Conservation (phyloP, 2,329 filamentous ascomycete species). For the Claviceps purpurea region DNA sequence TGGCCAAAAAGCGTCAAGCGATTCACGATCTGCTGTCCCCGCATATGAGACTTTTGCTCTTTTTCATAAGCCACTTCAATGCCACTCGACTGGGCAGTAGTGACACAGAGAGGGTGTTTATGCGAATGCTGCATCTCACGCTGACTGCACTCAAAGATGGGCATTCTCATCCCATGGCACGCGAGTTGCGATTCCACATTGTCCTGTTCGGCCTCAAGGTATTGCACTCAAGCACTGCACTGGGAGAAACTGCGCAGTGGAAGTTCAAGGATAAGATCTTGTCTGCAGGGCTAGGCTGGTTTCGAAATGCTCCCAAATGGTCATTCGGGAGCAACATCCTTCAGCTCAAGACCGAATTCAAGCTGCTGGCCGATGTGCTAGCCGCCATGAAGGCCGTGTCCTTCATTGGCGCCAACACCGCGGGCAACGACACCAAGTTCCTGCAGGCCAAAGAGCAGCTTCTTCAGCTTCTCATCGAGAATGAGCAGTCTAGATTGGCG, state of each 20-base stretch:
- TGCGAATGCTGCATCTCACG: conserved; percentile 67
- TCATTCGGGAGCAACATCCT: conserved; percentile 90
- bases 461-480: conserved; percentile 66
- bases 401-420: conserved; percentile 39
- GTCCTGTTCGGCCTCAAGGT: conserved; percentile 72
- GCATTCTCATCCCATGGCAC: conserved; percentile 68
- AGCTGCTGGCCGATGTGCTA: conserved; percentile 64
- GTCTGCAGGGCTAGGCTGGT: conserved; percentile 81
- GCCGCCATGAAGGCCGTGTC: conserved; percentile 50
- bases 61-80: conserved; percentile 89
- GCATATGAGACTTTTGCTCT: conserved; percentile 74
- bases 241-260: conserved; percentile 54
- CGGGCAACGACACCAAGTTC: conserved; percentile 46
- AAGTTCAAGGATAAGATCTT: conserved; percentile 80
- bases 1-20: conserved; percentile 63
- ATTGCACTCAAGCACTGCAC: conserved; percentile 56
- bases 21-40: conserved; percentile 77
- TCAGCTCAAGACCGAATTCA: conserved; percentile 85
- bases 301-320: conserved; percentile 71
- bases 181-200: conserved; percentile 85
- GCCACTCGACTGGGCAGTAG: conserved; percentile 75
- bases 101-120: conserved; percentile 69
- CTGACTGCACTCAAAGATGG: conserved; percentile 59
- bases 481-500: conserved; percentile 67
- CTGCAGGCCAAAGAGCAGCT: conserved; percentile 71